phyloP scores from a whole-genome alignment of 192 early-diverging fungal genomes.

The Kappamyces sp. region DNA sequence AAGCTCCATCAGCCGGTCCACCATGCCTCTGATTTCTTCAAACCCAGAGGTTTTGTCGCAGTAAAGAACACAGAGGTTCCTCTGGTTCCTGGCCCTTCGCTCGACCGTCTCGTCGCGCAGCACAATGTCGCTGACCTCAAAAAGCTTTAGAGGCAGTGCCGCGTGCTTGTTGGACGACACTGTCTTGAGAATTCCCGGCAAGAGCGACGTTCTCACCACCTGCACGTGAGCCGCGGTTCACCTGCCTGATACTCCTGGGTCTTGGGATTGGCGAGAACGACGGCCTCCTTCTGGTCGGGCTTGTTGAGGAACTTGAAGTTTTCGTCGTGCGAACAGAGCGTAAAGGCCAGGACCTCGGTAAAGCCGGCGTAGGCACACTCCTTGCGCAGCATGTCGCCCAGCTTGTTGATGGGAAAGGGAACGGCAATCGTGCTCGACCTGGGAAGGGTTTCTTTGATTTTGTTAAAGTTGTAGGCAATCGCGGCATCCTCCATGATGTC shows the following conservation, averaged over 20 bases:
- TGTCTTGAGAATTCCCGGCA: conserved; percentile 93
- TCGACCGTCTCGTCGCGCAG: conserved; percentile 79
- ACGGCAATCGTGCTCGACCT: conserved; percentile 76
- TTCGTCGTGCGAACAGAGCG: conserved; percentile 95
- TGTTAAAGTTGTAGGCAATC: conserved; percentile 95
- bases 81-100: conserved; percentile 78
- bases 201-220: conserved; percentile 85
- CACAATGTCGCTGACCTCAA: conserved; percentile 93
- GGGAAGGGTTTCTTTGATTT: conserved; percentile 74
- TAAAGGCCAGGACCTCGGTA: conserved; percentile 90
- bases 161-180: conserved; percentile 77
- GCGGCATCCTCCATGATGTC: conserved; percentile 98
- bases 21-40: conserved; percentile 84
- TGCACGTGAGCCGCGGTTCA: conserved; percentile 26
- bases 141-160: conserved; percentile 85
- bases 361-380: conserved; percentile 88
- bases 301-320: conserved; percentile 86
- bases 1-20: conserved; percentile 85
- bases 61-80: conserved; percentile 82
- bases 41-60: conserved; percentile 77
- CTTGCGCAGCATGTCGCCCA: conserved; percentile 75
- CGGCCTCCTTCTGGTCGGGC: conserved; percentile 72
- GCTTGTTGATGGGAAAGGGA: conserved; percentile 88
- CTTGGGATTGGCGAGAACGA: conserved; percentile 87
- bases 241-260: conserved; percentile 67